Conservation (phyloP, 306 rosid species). For the Prunus kanzakura region DNA sequence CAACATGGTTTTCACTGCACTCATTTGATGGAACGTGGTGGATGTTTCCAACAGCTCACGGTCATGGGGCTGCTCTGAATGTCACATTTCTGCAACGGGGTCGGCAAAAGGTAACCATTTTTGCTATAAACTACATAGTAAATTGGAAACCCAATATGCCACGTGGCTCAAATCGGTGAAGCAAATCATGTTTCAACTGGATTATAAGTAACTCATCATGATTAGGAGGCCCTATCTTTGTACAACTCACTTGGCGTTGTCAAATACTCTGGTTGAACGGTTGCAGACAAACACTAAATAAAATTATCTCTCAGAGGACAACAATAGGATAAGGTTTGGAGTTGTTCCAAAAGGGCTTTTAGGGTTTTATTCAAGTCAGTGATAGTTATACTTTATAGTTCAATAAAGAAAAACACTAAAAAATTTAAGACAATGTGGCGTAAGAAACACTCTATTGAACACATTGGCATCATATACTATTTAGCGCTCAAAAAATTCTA, state of each 20-base stretch:
- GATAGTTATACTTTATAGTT: too few relatives aligned
- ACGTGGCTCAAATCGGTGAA: constrained; percentile 3
- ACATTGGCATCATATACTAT: background rate
- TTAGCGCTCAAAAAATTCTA: background rate
- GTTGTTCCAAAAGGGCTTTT: too few relatives aligned
- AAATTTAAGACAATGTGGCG: too few relatives aligned
- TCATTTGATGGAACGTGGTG: constrained; percentile 46
- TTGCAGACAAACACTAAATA: background rate
- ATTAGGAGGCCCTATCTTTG: background rate
- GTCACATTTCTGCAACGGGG: constrained; percentile 26
- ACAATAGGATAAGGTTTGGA: too few relatives aligned
- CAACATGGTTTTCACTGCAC: constrained; percentile 28
- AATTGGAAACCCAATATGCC: background rate
- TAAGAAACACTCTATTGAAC: too few relatives aligned
- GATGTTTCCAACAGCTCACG: constrained; percentile 32
- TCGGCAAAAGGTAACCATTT: constrained; percentile 9
- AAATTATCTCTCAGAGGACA: too few relatives aligned
- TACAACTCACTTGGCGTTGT: background rate
- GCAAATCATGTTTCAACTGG: background rate
- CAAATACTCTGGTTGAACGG: background rate
- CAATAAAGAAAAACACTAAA: too few relatives aligned
- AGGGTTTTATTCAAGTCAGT: too few relatives aligned
- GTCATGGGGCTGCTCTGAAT: constrained; percentile 25
- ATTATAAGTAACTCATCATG: constrained; percentile 1
- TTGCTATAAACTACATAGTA: background rate